Base-by-base conservation (phyloP, 768 basidiomycete species). In the Naematelia encephala region DNA sequence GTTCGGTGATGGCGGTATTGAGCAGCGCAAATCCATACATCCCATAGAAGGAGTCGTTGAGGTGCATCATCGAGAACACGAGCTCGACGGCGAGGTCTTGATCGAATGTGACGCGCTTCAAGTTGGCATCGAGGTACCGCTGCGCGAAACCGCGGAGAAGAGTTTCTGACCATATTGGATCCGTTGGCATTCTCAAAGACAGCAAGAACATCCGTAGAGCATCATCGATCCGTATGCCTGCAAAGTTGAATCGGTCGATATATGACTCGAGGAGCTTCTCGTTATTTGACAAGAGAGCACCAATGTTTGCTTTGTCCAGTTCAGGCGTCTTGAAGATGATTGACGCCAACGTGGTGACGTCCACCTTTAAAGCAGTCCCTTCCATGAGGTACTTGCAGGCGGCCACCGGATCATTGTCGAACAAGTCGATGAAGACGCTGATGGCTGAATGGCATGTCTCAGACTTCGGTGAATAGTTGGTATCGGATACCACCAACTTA, bases 61-160 rank as follows among this genome's bases (percentile, higher is more conserved):
- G 82, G 72, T 92, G 89, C 59, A 76, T 69, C n/a, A 72, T 72
- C 3, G 66, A 61, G 12, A 67, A 29, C 0, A 76, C 63, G 23
- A 76, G 53, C 13, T 70, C 66, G 19, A 43, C 39, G 1, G 74
- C 63, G 4, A 65, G 29, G 5, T 68, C 63, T 4, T 46, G 23
- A 79, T 91, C 88, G 70, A 87, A 93, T 1, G 87, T 83, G 23
- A 91, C 85, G 23, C 84, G 82, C 49, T 82, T 81, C 4, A 85
- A 83, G 71, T 99, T 98, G 19, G 89, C 87, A 60, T 91, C 89
- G 68, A 90, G 89, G 89, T 92, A 98, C 26, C 89, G 84, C 64
- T 84, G 82, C 13, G 91, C 88, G 72, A 99, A 91, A 10, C 87
- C 84, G 67, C 89, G 86, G 27, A 97, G 81, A 1, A 96, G 80